Percentiles rank a stretch among this genome's conserved stretches.
Evolutionary conservation across 129 eudicot species (phyloP).

Genomic region (Mikania micrantha): DNA sequence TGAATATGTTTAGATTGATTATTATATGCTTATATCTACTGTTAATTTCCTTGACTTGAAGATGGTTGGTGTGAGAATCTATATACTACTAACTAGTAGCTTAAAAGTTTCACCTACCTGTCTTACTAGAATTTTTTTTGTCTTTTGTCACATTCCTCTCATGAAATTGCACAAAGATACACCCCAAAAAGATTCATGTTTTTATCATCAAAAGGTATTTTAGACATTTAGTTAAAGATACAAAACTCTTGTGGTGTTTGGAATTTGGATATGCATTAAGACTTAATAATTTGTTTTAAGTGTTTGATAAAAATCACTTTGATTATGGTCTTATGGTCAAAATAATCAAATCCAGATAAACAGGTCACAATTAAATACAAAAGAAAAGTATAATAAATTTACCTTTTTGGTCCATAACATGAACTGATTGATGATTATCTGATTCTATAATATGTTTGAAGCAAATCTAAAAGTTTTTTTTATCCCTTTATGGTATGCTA

Average conservation of each 20-base stretch:
- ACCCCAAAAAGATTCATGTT: not conserved
- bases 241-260: not conserved
- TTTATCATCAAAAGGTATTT: not conserved
- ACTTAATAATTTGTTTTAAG: not conserved
- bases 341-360: not conserved
- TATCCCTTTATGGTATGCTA: not conserved
- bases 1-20: constrained; percentile 8
- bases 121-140: not conserved
- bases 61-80: constrained; percentile 58
- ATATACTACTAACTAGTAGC: constrained; percentile 25
- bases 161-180: not conserved
- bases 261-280: not conserved
- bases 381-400: not conserved
- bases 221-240: not conserved
- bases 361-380: not conserved
- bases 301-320: not conserved
- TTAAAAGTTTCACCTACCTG: constrained; percentile 12
- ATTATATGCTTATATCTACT: constrained; percentile 10
- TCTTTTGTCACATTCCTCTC: not conserved
- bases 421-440: not conserved
- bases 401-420: not conserved
- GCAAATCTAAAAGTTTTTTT: not conserved
- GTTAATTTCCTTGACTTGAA: constrained; percentile 4
- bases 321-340: not conserved
- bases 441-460: not conserved